Conservation (phyloP, 805 yeast species). For the Candida lessepsii region DNA sequence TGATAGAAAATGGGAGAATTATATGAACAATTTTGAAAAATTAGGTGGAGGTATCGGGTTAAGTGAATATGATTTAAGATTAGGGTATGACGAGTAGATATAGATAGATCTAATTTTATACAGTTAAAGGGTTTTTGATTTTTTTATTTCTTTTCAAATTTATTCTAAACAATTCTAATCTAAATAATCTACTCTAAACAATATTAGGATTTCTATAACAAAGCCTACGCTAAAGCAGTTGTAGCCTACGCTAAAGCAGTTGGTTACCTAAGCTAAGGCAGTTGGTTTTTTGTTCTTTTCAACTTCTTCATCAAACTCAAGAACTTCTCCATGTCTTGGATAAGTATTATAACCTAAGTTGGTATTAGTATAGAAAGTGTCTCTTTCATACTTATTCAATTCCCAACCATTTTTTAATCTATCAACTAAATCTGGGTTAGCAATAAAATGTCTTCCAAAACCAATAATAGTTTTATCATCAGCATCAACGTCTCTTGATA, state of each 20-base stretch:
- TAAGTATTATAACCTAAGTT: constrained; percentile 26
- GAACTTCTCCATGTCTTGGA: constrained; percentile 15
- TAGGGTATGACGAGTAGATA: constrained; percentile 11
- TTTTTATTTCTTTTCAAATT: too few species aligned
- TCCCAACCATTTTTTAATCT: constrained; percentile 31
- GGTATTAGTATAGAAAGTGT: constrained; percentile 34
- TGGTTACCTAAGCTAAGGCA: constrained; percentile 7
- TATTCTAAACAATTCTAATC: too few species aligned
- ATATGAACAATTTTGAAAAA: constrained; percentile 37
- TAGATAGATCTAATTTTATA: too few species aligned
- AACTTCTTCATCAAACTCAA: constrained; percentile 12
- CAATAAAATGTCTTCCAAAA: constrained; percentile 39
- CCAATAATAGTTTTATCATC: constrained; percentile 43
- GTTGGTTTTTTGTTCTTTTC: constrained; percentile 13
- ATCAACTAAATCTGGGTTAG: constrained; percentile 45
- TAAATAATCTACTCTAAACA: too few species aligned
- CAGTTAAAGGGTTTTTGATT: too few species aligned
- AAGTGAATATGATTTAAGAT: constrained; percentile 53
- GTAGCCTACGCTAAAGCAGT: too few species aligned
- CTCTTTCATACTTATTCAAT: constrained; percentile 34
- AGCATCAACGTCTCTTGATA: constrained; percentile 7
- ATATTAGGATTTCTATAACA: too few species aligned
- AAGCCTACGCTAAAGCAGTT: too few species aligned
- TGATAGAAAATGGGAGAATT: constrained; percentile 32
- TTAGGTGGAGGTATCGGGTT: constrained; percentile 52